A percentile compares a stretch with the other conserved stretches of the same genome.
Conservation (phyloP, 305 asterid species). For the Vinca major region DNA sequence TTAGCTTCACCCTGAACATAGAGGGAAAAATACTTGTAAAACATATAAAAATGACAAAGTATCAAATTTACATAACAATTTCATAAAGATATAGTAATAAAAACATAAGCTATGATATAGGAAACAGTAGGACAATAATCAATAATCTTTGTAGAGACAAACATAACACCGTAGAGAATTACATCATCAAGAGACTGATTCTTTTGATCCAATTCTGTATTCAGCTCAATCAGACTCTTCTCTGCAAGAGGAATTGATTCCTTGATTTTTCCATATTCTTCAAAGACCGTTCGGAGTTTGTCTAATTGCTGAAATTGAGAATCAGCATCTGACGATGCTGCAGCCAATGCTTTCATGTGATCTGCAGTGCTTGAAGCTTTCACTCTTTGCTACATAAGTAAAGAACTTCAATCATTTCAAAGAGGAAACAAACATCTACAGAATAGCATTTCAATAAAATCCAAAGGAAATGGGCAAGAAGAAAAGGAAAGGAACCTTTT, state of each 20-base stretch:
- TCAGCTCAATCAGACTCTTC: conserved; percentile 52
- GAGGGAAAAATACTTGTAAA: not conserved
- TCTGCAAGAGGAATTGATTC: conserved; percentile 74
- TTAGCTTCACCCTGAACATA: not conserved
- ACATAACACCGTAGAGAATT: conserved; percentile 26
- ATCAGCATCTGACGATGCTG: conserved; percentile 59
- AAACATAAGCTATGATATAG: not conserved
- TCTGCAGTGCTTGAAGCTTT: conserved; percentile 54
- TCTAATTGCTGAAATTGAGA: conserved; percentile 79
- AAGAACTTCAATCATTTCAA: conserved; percentile 16
- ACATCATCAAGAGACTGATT: conserved; percentile 92
- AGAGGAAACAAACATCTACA: conserved; percentile 10
- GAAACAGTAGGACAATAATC: not conserved
- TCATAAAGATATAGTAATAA: not conserved
- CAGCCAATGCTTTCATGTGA: conserved; percentile 42
- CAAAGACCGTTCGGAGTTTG: conserved; percentile 68
- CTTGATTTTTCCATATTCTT: conserved; percentile 66
- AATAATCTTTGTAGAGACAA: conserved; percentile 13
- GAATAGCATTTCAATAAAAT: conserved; percentile 12
- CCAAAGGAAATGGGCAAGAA: conserved; percentile 10
- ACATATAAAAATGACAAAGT: not conserved
- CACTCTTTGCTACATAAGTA: conserved; percentile 61
- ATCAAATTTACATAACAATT: not conserved
- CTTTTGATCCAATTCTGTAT: conserved; percentile 66
- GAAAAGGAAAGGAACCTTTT: conserved; percentile 42